Evolutionary conservation across 106 monocot genomes (phyloP), one percentile per base, ranked within the genome.

Genomic region (Apostasia shenzhenica): DNA sequence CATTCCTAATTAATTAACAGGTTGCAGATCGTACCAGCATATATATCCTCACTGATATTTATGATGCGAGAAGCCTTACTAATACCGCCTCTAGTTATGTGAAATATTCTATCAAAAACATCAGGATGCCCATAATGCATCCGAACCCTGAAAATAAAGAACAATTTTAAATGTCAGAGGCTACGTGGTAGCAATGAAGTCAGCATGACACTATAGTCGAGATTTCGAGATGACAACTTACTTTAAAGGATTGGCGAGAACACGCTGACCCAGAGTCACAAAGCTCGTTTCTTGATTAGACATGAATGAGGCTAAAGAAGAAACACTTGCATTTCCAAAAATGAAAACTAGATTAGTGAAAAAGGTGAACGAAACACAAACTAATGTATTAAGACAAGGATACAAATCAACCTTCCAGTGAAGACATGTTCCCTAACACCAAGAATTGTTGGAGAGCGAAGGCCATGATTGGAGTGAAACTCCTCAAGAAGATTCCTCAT

Each of bases 31-130:
- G 12, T 71, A 94, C 94, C 94, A 70, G 94, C 79, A 73, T 70
- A 94, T 54, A 94, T 94, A 77, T 94, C 94, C 77, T 94, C 94
- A 73, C 94, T 94, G 46, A 94, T 90, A 76, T 94, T 94, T 73
- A 90, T 90, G 48, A 94, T 75, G 47, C 90, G 89, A 13, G 94
- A 94, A 61, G 90, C 86, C 76, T 90, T 94, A 78, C 94, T 94
- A 46, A 94, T 85, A 66, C 89, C 94, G 72, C 94, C 94, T 76
- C 89, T 84, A 68, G 94, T 90, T 68, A 90, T 83, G 55, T 94
- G 94, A 74, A 94, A 94, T 48, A 94, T 26, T 81, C 94, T 87
- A 72, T 90, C 89, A 77, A 94, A 94, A 74, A 94, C 94, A 90
- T 94, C 89, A 61, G 89, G 89, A 73, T 94, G 89, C 0, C 94